Percentiles rank a stretch among this genome's conserved stretches.
These are phyloP conservation scores for Septoria petroselini DNA, from an alignment of 2,329 filamentous ascomycete genomes.

Conservation along the genomic window DNA sequence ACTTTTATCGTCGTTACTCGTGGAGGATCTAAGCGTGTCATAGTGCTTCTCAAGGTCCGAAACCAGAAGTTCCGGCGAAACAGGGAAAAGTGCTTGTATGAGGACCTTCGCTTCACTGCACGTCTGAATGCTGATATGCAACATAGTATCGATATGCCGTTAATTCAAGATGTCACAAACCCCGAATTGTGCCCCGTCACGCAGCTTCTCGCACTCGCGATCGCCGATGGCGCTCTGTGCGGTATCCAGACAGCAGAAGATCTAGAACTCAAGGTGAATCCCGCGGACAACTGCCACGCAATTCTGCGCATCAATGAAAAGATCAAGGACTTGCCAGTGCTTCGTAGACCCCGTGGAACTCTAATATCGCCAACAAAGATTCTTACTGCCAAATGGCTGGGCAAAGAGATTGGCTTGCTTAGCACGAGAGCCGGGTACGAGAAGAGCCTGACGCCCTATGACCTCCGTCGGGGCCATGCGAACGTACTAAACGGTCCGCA, in stretches of 20 bases:
- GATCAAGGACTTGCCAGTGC: background rate
- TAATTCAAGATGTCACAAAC: constrained; percentile 2
- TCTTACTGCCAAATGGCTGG: background rate
- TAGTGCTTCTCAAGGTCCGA: constrained; percentile 1
- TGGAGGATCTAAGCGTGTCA: background rate
- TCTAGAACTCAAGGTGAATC: background rate
- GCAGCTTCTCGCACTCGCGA: constrained; percentile 12
- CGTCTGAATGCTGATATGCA: background rate
- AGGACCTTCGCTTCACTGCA: background rate
- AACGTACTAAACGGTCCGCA: constrained; percentile 15
- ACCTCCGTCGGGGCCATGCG: constrained; percentile 11
- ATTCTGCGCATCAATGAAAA: background rate
- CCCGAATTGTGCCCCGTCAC: constrained; percentile 14
- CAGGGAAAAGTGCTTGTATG: background rate
- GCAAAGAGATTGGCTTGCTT: background rate
- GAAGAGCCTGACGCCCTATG: constrained; percentile 9
- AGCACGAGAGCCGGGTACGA: constrained; percentile 14
- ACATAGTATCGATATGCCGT: background rate
- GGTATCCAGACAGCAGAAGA: constrained; percentile 4
- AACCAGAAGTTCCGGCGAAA: constrained; percentile 7
- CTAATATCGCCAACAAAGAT: constrained; percentile 3
- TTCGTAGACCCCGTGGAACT: too few relatives aligned
- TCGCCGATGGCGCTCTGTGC: constrained; percentile 13
- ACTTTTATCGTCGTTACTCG: background rate
- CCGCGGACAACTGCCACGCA: background rate